phyloP scores from a whole-genome alignment of 208 protist species.

The Crithidia brevicula region DNA sequence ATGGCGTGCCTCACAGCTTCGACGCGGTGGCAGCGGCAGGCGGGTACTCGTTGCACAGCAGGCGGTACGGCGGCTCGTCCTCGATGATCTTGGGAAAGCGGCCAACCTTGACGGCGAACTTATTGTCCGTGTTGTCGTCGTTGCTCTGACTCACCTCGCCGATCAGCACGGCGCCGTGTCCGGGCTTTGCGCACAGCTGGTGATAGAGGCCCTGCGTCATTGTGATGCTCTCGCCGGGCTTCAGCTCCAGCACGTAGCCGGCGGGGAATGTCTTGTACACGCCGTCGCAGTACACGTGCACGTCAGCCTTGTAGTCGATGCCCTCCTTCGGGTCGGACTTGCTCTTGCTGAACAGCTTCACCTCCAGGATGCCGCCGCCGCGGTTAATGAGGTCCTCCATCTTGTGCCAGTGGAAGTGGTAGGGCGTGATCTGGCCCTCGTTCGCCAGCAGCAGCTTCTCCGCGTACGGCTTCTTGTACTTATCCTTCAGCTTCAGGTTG shows the following conservation, averaged over 20 bases:
- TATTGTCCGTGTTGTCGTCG: slow-evolving; percentile 27
- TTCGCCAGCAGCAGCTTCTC: slow-evolving; percentile 13
- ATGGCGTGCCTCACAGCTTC: no score
- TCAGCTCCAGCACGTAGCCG: slow-evolving; percentile 16
- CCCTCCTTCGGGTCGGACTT: slow-evolving; percentile 16
- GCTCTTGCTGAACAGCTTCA: slow-evolving; percentile 5
- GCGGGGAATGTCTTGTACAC: slow-evolving; percentile 13
- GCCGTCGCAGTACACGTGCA: slow-evolving; percentile 19
- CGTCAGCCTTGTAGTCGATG: slow-evolving; percentile 9
- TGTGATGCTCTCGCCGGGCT: slow-evolving; percentile 24
- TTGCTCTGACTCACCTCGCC: slow-evolving; percentile 22
- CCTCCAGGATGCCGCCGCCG: slow-evolving; percentile 18
- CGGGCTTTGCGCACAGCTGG: slow-evolving; percentile 20
- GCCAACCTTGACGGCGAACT: slow-evolving; percentile 14
- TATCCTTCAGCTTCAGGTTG: slow-evolving; percentile 9
- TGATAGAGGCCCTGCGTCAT: slow-evolving; percentile 22
- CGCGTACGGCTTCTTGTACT: slow-evolving; percentile 1
- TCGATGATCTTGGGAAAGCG: slow-evolving; percentile 25
- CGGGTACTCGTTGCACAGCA: slow-evolving; percentile 27
- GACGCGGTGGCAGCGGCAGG: neutral
- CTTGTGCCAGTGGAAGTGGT: slow-evolving; percentile 25
- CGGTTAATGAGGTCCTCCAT: slow-evolving; percentile 28
- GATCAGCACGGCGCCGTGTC: slow-evolving; percentile 14
- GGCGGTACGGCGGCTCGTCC: slow-evolving; percentile 16
- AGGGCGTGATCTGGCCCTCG: slow-evolving; percentile 13